Evolutionary conservation across 176 grass and related monocot genomes (phyloP), one percentile per base, ranked within the genome.

Genomic region (Avena insularis): DNA sequence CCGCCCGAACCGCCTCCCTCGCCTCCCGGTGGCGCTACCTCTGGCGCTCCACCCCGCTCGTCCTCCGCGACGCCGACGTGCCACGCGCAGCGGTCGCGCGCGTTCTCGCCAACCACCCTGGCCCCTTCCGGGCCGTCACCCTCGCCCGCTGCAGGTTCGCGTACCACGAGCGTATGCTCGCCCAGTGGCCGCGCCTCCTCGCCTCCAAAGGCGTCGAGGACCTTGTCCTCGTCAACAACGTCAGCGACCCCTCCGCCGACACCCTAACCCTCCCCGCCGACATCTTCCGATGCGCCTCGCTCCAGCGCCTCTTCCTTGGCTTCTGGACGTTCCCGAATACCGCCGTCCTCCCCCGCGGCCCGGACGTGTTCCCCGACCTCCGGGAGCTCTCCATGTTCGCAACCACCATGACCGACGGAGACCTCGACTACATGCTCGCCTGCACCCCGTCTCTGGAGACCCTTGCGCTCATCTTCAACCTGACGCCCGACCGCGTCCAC

Each of bases 181-280:
- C 47, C 47, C 45, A 51, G 72, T 75, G 72, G 72, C 72, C 72
- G 47, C 47, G 72, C 72, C 47, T 75, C 72, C 72, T 75, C 72
- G n/a, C 72, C 21, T 12, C 72, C 72, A 75, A 75, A 21, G 47
- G 72, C 46, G 72, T 75, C 45, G n/a, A 75, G 5, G 71, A 71
- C 36, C 67, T 74, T 20, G 71, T 48, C 21, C 60, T 62, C 21
- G 21, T 75, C 12, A n/a, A 75, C 12, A 75, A 75, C 20, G 53
- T 17, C 54, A 21, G 10, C 40, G 17, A 72, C 19, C 8, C 69
- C 38, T 21, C 19, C 70, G 55, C 70, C 10, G 40, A 7, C 70
- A 57, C 55, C 16, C 55, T 57, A 6, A 6, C 55, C 55, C 9
- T 72, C 40, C 40, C 70, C 40, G 40, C 70, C 9, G 69, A 71